Conservation (phyloP, 306 rosid genomes). For the Sphenostylis stenocarpa region DNA sequence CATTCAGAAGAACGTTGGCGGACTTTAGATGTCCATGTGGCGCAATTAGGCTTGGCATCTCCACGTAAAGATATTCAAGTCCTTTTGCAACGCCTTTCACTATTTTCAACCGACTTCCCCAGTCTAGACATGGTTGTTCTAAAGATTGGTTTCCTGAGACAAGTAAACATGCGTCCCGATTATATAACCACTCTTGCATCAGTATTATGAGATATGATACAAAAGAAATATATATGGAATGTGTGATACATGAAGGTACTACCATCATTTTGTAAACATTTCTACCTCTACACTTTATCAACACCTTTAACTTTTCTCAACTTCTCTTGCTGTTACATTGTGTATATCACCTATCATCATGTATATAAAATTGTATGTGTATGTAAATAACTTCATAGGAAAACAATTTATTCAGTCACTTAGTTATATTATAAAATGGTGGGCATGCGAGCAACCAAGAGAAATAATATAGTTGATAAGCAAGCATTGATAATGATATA, state of each 20-base stretch:
- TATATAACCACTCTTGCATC: no score
- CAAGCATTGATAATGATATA: not conserved
- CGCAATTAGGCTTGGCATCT: conserved; percentile 60
- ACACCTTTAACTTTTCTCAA: no score
- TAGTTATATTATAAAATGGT: not conserved
- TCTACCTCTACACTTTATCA: no score
- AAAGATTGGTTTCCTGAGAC: conserved; percentile 50
- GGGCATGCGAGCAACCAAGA: not conserved
- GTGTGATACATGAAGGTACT: no score
- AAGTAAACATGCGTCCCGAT: not conserved
- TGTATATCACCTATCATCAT: no score
- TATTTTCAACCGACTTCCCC: conserved; percentile 68
- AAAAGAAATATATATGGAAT: no score
- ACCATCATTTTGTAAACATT: no score
- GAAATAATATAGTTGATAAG: not conserved
- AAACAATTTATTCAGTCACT: no score
- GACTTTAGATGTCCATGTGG: conserved; percentile 87
- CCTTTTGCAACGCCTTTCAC: conserved; percentile 73
- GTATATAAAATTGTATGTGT: no score
- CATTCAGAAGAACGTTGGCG: conserved; percentile 70
- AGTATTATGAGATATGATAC: no score
- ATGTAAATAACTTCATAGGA: no score
- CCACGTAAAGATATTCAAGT: conserved; percentile 55
- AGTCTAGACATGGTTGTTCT: conserved; percentile 60
- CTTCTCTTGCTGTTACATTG: no score